Base-by-base conservation (phyloP, 306 rosid species). In the Pueraria montana region DNA sequence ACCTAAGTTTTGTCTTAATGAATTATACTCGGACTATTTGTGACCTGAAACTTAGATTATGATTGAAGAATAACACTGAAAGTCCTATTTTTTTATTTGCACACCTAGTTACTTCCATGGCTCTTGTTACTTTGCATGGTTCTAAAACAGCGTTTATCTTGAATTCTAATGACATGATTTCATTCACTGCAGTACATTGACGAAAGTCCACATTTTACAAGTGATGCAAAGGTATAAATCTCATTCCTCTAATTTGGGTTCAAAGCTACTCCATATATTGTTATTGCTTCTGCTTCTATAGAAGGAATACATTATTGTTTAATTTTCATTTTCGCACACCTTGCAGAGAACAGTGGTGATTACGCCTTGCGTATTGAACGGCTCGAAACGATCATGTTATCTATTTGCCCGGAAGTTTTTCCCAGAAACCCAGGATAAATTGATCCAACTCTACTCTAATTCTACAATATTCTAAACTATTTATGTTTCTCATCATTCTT, bases 321-420 rank as follows among this genome's bases (percentile, higher is more conserved):
- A n/a, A 13, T 56, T n/a, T 80, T 64, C 13, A 16, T 64, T 72
- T 61, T 81, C 64, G 13, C 11, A 61, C 59, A 56, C 38, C 65
- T 56, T 84, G 84, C 90, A 87, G 90, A 82, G 78, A 74, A 59
- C 90, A 6, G 77, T 75, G 81, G 48, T 70, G 83, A 40, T 74
- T 56, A 82, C 87, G 30, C 88, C 88, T 9, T 87, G 90, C 64
- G 4, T 78, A 7, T 55, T 84, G 86, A 85, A 87, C 8, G 88
- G 88, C 71, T 79, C 62, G 13, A 85, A 63, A 75, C 85, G 90
- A 75, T 78, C 90, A 8, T 87, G 90, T 56, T 82, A 78, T 79
- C 83, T 87, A 85, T 87, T 87, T 38, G 90, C 90, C 34, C 81
- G 90, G 63, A 85, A 81, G 45, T 87, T 87, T 84, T 75, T 34